Evolutionary conservation across 139 green algal genomes (phyloP), one percentile per base, ranked within the genome.

Genomic region (Micractinium sp.): DNA sequence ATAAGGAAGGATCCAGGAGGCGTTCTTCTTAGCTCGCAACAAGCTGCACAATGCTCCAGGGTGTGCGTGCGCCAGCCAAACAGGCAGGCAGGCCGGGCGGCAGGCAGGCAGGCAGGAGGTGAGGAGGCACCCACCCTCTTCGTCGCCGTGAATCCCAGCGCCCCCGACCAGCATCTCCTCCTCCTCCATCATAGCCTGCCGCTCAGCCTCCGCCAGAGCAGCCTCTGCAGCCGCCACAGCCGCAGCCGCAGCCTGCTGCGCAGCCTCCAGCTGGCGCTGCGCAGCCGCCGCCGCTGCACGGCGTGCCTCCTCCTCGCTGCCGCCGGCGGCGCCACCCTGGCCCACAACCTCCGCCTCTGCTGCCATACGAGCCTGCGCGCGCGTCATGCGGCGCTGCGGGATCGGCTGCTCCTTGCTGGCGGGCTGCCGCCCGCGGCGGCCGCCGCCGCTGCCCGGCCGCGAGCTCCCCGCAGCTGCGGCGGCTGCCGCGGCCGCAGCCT

Each of bases 351-450:
- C 85, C 16, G 90, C 87, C 75, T 94, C 92, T 13, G 89, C 93
- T 31, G 92, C 91, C 20, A 88, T 80, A 12, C 89, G 74, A 2
- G 92, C 93, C 78, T 94, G 89, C 5, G 94, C 90, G 0, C 95
- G 91, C 29, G 95, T 97, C 91, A 96, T 87, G n/a, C 92, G 93
- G 67, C 69, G 53, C 29, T 87, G 66, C 18, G 90, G 93, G 47
- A 94, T 94, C 33, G 92, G 88, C 88, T 66, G 85, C 53, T 86
- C 95, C 92, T 82, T 92, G 92, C 87, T 91, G 89, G 74, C 23
- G 13, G 60, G 85, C 41, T 33, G 41, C 5, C 33, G 66, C n/a
- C 38, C 60, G 47, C 47, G 47, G 7, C 47, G 47, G 47, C 47
- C 47, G 47, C 47, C 47, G 47, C 47, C 47, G 47, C 47, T 56